A percentile compares a stretch with the other conserved stretches of the same genome.
Conservation (phyloP, 2,329 filamentous ascomycete species). For the Aspergillus sp. region DNA sequence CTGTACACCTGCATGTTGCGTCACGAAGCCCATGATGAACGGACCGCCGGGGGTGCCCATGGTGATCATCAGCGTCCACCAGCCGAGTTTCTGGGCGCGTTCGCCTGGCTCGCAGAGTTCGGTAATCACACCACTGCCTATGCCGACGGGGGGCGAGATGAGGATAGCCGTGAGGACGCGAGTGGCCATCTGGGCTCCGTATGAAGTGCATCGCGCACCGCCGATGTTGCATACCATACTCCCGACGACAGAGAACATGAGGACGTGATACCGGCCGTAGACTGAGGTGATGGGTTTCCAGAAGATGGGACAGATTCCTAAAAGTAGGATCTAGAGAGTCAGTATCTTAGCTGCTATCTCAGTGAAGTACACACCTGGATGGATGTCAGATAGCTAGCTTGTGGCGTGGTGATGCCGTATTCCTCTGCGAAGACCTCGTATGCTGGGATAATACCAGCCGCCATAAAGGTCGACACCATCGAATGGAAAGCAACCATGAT, state of each 20-base stretch:
- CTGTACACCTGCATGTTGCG: slow-evolving; percentile 46
- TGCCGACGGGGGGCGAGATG: slow-evolving; percentile 47
- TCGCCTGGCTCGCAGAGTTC: slow-evolving; percentile 52
- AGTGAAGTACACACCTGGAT: slow-evolving; percentile 27
- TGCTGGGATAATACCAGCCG: slow-evolving; percentile 48
- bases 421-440: slow-evolving; percentile 50
- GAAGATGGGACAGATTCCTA: slow-evolving; percentile 49
- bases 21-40: slow-evolving; percentile 37
- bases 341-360: background rate
- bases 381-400: slow-evolving; percentile 49
- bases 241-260: slow-evolving; percentile 45
- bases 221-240: slow-evolving; percentile 49
- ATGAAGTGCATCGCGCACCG: slow-evolving; percentile 45
- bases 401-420: slow-evolving; percentile 43
- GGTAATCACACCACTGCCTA: slow-evolving; percentile 50
- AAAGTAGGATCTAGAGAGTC: slow-evolving; percentile 40
- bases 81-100: slow-evolving; percentile 47
- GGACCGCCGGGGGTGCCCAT: slow-evolving; percentile 39
- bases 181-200: slow-evolving; percentile 45
- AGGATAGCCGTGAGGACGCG: slow-evolving; percentile 49
- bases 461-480: slow-evolving; percentile 50
- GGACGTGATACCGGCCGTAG: slow-evolving; percentile 51
- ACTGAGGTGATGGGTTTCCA: slow-evolving; percentile 52
- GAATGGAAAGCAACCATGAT: slow-evolving; percentile 52
- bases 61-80: slow-evolving; percentile 49